Percentiles rank a stretch among this genome's conserved stretches.
Conservation (phyloP, 1,284 basidiomycete species). For the Vanrija sp. region DNA sequence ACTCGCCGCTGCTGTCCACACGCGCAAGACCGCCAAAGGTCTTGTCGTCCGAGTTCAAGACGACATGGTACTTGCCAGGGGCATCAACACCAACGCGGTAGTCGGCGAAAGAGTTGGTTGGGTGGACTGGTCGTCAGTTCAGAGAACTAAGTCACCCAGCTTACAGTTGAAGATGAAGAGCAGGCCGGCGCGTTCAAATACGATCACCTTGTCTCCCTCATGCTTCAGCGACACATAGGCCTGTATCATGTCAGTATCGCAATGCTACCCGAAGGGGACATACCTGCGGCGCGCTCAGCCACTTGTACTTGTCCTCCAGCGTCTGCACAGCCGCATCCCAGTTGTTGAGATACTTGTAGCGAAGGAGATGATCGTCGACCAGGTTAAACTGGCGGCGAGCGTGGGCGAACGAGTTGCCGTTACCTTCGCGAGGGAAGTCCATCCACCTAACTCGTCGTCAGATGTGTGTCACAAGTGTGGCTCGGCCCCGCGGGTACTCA, state of each 20-base stretch:
- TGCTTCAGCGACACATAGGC: slow-evolving; percentile 91
- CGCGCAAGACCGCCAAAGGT: slow-evolving; percentile 86
- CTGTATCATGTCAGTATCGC: slow-evolving; percentile 43
- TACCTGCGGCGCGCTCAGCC: slow-evolving; percentile 80
- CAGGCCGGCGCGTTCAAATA: slow-evolving; percentile 86
- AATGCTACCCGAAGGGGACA: slow-evolving; percentile 5
- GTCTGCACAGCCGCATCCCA: slow-evolving; percentile 95
- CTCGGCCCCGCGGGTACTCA: too few species aligned
- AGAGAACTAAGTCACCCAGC: slow-evolving; percentile 2
- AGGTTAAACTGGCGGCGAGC: slow-evolving; percentile 94
- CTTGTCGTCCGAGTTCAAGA: slow-evolving; percentile 80
- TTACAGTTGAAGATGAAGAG: slow-evolving; percentile 90
- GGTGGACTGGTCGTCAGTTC: slow-evolving; percentile 57
- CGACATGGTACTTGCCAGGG: slow-evolving; percentile 78
- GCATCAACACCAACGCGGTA: slow-evolving; percentile 87
- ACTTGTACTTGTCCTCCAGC: slow-evolving; percentile 70
- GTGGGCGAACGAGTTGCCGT: slow-evolving; percentile 91
- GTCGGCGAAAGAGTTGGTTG: slow-evolving; percentile 79
- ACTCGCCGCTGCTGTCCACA: slow-evolving; percentile 62
- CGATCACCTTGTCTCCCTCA: slow-evolving; percentile 85
- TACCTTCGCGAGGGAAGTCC: slow-evolving; percentile 94
- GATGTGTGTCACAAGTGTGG: too few species aligned
- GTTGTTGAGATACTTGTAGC: slow-evolving; percentile 88
- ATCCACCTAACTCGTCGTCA: slow-evolving; percentile 66
- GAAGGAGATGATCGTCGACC: slow-evolving; percentile 75